Evolutionary conservation across 805 yeast species (phyloP), one percentile per base, ranked within the genome.

Genomic region (Lipomyces japonicus): DNA sequence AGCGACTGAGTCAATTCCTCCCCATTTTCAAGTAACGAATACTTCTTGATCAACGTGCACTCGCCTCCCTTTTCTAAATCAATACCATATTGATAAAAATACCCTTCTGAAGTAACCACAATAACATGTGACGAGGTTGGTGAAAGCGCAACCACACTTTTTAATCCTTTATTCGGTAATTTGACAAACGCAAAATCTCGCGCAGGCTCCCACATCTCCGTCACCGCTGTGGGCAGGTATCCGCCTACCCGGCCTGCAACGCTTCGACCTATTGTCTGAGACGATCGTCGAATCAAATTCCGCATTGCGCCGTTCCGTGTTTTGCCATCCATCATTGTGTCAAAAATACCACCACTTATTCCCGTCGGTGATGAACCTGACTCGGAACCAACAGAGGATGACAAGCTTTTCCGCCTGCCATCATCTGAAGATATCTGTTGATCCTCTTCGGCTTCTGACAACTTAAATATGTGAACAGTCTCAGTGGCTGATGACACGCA

Each of bases 41-140:
- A 54, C 30, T 54, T 57, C 53, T 82, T 79, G 48, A 86, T 70
- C 53, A 88, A 70, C 35, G 84, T 78, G 68, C 97, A 91, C 63
- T 90, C 96, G 1, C 98, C 98, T 1, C 97, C 97, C 46, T 90
- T 70, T 53, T 83, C 95, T 0, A 93, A 82, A 55, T 88, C 93
- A 40, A 91, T 70, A 1, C 83, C 83, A 66, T 87, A 91, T 44
- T 84, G 86, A 61, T 83, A 84, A 58, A 86, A 84, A 58, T 77
- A 79, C 0, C 97, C 97, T 49, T 81, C 86, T 0, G 84, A 76
- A 0, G 95, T 86, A 2, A 87, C 86, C 4, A 89, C 91, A 50
- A 80, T 75, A 12, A 80, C 80, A 60, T 77, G 68, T 39, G 25
- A 66, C 21, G 63, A 50, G 12, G 62, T 58, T 19, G 70, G 63